A percentile compares a stretch with the other conserved stretches of the same genome.
phyloP scores from a whole-genome alignment of 73 alveolate genomes.

The Vitrella brassicaformis region DNA sequence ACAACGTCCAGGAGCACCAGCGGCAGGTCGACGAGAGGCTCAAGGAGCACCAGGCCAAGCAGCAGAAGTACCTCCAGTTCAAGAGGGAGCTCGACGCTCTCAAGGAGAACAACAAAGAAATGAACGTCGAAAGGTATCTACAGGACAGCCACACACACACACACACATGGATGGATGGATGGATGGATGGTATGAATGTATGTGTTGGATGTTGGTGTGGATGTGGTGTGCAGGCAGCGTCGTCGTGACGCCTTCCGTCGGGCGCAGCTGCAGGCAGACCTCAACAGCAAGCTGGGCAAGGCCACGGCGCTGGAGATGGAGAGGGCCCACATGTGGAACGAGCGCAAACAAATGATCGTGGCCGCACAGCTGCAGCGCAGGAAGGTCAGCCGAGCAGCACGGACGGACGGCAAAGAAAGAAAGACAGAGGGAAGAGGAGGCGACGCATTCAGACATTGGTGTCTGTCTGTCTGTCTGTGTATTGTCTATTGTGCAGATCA shows the following conservation, averaged over 20 bases:
- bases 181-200: too few relatives aligned
- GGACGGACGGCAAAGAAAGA: too few relatives aligned
- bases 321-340: neutral
- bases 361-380: too few relatives aligned
- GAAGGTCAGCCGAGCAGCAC: too few relatives aligned
- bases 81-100: neutral
- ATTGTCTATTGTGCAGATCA: too few relatives aligned
- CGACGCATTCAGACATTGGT: too few relatives aligned
- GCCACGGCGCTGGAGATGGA: neutral
- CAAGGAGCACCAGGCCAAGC: neutral
- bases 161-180: too few relatives aligned
- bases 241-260: neutral
- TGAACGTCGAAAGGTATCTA: neutral
- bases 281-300: neutral
- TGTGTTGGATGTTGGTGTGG: too few relatives aligned
- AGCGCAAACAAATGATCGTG: neutral
- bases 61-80: neutral
- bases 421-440: too few relatives aligned
- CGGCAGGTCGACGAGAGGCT: neutral
- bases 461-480: too few relatives aligned
- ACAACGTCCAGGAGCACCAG: neutral
- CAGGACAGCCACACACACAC: neutral
- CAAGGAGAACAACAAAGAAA: neutral
- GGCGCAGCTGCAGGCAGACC: neutral
- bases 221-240: neutral